phyloP scores from a whole-genome alignment of 78 protist genomes.

The Chrysochromulina parva region DNA sequence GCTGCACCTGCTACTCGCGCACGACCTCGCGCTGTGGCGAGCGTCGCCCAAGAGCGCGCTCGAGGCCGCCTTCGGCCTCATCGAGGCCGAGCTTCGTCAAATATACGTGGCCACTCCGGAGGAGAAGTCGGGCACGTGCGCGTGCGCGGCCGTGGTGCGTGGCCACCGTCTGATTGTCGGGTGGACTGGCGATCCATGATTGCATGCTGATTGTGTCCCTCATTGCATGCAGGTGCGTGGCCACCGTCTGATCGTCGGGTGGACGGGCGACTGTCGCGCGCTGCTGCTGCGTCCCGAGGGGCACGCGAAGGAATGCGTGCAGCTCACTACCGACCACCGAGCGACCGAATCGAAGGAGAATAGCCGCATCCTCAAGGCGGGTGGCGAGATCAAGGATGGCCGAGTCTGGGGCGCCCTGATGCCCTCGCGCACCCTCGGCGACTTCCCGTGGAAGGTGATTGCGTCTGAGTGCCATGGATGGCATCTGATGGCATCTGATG shows the following conservation, averaged over 20 bases:
- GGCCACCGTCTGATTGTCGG: background rate
- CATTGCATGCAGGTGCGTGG: background rate
- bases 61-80: background rate
- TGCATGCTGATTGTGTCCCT: background rate
- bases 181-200: background rate
- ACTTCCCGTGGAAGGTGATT: background rate
- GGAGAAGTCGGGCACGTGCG: background rate
- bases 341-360: background rate
- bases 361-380: background rate
- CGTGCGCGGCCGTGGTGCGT: background rate
- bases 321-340: background rate
- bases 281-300: background rate
- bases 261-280: background rate
- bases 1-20: background rate
- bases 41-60: background rate
- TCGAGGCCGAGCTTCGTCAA: background rate
- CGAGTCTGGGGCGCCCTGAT: conserved; percentile 1
- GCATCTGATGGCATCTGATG: background rate
- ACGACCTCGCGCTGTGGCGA: background rate
- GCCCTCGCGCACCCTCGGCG: conserved; percentile 15
- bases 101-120: background rate
- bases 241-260: background rate
- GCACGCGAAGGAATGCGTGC: background rate
- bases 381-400: background rate
- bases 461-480: background rate